Evolutionary conservation across 2,329 filamentous ascomycete genomes (phyloP).

Genomic region (Penicillium frequentans): DNA sequence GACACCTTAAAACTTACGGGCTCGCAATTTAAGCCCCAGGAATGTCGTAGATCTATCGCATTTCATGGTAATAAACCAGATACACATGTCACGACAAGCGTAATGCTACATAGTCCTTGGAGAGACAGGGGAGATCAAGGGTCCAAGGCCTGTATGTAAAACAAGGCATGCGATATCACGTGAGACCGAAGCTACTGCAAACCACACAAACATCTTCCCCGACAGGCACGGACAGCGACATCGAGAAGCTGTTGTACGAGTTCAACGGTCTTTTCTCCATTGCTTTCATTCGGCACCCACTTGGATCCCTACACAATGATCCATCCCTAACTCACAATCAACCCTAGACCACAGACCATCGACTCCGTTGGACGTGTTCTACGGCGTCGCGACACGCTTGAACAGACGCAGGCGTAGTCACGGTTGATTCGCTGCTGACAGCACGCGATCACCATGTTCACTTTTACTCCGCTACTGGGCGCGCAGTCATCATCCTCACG

Average conservation of each 20-base stretch:
- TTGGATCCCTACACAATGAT: background rate
- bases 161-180: background rate
- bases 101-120: too few species aligned
- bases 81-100: too few species aligned
- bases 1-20: too few species aligned
- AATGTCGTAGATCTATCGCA: too few species aligned
- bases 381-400: constrained; percentile 7
- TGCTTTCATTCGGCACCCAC: background rate
- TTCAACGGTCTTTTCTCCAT: background rate
- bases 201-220: constrained; percentile 10
- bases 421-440: constrained; percentile 11
- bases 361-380: background rate
- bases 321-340: background rate
- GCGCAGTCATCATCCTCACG: constrained; percentile 77
- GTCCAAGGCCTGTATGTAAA: too few species aligned
- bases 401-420: constrained; percentile 6
- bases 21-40: too few species aligned
- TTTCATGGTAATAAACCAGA: too few species aligned
- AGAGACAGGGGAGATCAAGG: too few species aligned
- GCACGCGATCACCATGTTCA: constrained; percentile 70
- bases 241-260: background rate
- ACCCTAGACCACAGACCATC: background rate
- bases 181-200: background rate
- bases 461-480: constrained; percentile 87
- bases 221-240: constrained; percentile 6